A percentile compares a stretch with the other conserved stretches of the same genome.
phyloP scores from a whole-genome alignment of 176 grass and related monocot species.

The Aegilops umbellulata region DNA sequence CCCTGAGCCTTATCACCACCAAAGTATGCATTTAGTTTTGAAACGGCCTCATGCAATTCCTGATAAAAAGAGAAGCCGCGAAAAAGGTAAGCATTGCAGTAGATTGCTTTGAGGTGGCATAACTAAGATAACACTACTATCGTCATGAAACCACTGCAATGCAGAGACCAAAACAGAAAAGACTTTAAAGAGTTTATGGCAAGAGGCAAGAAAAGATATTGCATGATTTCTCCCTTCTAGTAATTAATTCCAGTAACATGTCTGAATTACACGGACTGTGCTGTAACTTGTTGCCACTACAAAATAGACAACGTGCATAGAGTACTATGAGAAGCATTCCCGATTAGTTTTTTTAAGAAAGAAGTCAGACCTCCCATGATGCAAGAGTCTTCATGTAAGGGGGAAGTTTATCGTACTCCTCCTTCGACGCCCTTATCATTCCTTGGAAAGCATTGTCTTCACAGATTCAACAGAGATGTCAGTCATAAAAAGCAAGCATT shows the following conservation, averaged over 20 bases:
- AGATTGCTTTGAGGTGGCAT: conserved; percentile 12
- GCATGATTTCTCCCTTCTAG: background rate
- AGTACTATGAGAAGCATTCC: background rate
- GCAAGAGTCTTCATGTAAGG: conserved; percentile 75
- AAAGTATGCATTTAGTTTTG: conserved; percentile 76
- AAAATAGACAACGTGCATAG: background rate
- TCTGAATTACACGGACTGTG: background rate
- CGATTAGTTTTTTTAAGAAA: conserved; percentile 1
- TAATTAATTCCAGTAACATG: background rate
- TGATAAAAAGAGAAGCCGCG: conserved; percentile 1
- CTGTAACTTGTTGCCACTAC: background rate
- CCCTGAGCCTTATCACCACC: conserved; percentile 26
- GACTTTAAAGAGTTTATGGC: background rate
- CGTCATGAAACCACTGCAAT: background rate
- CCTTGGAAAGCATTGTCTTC: conserved; percentile 29
- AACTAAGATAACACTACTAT: background rate
- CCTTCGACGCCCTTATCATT: conserved; percentile 47
- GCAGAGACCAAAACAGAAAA: background rate
- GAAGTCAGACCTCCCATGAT: conserved; percentile 71
- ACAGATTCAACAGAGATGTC: conserved; percentile 10
- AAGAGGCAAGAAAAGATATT: background rate
- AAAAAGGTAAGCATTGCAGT: background rate
- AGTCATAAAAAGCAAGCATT: conserved; percentile 10
- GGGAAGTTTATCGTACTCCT: conserved; percentile 69
- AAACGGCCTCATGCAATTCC: conserved; percentile 68